Evolutionary conservation across 306 rosid species (phyloP), one percentile per base, ranked within the genome.

Genomic region (Rosa multiflora): DNA sequence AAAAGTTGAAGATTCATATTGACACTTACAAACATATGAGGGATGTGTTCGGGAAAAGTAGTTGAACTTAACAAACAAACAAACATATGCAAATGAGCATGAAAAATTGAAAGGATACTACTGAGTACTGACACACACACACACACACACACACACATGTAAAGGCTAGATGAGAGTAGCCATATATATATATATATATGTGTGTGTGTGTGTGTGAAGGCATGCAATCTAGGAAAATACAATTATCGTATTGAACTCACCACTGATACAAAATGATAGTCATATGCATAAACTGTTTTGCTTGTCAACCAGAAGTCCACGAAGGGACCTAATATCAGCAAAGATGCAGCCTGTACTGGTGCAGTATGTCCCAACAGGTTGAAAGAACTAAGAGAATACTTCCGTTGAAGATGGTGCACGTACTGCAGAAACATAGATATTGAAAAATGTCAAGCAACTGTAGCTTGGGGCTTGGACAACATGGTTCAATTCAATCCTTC

Each of bases 301-400:
- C 62, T 81, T 64, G 94, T 92, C 85, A 92, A 81, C 93, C 91
- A 87, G 75, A 84, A 87, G 85, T 92, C 97, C 68, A 90, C 72
- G 71, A 92, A 90, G 56, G 97, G 97, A 43, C 97, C 97, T 14
- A 80, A 21, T 73, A 87, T 66, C 37, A 90, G 82, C 74, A 92
- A 71, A 63, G 91, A 87, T 67, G 90, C 77, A 52, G 97, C 94
- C 80, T 92, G 97, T 66, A 87, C 87, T 13, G 97, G 97, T 18
- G 97, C 97, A 26, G 90, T 90, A 68, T 92, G 94, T 73, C 93
- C 90, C 86, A 92, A 72, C 82, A 92, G 83, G 76, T 90, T 87
- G 85, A 92, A 92, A 12, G 97, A 92, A 67, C 97, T 91, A 53
- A 92, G 90, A 67, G 97, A 88, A 76, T 92, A 87, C 80, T 90